Evolutionary conservation across 1,139 yeast genomes (phyloP), one percentile per base, ranked within the genome.

Genomic region (Citeromyces siamensis): DNA sequence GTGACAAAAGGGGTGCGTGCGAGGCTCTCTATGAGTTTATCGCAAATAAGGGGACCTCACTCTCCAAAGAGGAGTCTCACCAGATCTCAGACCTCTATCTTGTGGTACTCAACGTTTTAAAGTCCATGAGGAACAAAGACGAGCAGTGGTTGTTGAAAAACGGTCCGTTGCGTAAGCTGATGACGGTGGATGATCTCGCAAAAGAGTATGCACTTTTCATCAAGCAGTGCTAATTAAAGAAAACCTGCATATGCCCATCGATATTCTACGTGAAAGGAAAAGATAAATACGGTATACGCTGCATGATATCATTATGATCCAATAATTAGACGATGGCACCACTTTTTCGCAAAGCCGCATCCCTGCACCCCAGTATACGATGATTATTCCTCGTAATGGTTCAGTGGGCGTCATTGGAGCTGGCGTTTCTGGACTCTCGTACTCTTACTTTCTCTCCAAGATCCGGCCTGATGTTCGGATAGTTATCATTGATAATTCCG

Each of bases 391-490:
- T 20, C 36, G 33, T 22, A 58, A 61, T 39, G 69, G 72, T 3
- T 56, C 48, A 21, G 74, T 79, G 2, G 85, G 76, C 1, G 78
- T 88, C 1, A 52, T 85, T 3, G 98, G 98, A 0, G 82, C 83
- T 0, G 98, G 98, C 1, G 69, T 88, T 3, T 80, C 95, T 1
- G 97, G 97, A 0, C 63, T 90, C 3, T 63, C 90, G 2, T 76
- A 73, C 47, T 79, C 93, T 0, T 86, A 82, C 55, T 82, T 82
- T 47, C 62, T 88, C 16, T 63, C 69, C 29, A 70, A 68, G 41
- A 53, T 83, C 10, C 64, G 95, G 36, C 90, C 90, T 0, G 95
- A 85, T 52, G 47, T 84, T 16, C 56, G 59, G 7, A 67, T 90
- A 37, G 71, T 72, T 2, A 53, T 90, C 0, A 69, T 67, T 42